These are phyloP conservation scores for Oryza meridionalis DNA, from an alignment of 176 grass and related monocot species.

Conservation along the genomic window DNA sequence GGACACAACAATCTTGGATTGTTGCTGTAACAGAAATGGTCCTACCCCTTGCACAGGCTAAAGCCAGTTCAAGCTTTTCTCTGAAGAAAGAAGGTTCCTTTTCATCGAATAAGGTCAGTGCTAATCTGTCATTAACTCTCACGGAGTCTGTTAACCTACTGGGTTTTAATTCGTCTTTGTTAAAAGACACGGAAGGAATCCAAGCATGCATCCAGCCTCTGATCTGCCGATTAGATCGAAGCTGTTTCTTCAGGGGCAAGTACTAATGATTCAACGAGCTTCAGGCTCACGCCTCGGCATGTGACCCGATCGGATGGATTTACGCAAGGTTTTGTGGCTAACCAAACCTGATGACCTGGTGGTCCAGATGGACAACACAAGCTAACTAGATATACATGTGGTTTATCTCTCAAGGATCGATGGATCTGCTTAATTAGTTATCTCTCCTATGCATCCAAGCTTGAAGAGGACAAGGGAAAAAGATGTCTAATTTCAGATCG, in stretches of 20 bases:
- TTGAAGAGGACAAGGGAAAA: constrained; percentile 46
- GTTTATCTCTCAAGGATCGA: constrained; percentile 43
- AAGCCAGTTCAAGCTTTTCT: constrained; percentile 47
- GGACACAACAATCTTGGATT: constrained; percentile 47
- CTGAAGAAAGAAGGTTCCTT: constrained; percentile 59
- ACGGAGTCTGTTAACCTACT: not conserved
- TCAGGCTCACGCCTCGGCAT: constrained; percentile 49
- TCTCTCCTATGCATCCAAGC: constrained; percentile 42
- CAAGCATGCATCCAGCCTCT: constrained; percentile 30
- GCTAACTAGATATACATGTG: constrained; percentile 30
- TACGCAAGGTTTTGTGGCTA: constrained; percentile 31
- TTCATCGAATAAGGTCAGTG: constrained; percentile 21
- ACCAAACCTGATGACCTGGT: constrained; percentile 17
- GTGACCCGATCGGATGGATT: constrained; percentile 27
- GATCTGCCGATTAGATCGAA: constrained; percentile 50
- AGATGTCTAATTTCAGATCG: constrained; percentile 31
- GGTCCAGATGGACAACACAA: constrained; percentile 38
- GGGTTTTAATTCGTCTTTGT: constrained; percentile 14
- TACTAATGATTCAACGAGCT: constrained; percentile 48
- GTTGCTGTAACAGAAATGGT: constrained; percentile 52
- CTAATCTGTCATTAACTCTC: constrained; percentile 27
- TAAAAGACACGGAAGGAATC: constrained; percentile 19
- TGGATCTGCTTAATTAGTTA: constrained; percentile 43
- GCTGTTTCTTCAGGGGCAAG: constrained; percentile 53
- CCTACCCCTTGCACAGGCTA: constrained; percentile 43